A percentile compares a stretch with the other conserved stretches of the same genome.
Conservation (phyloP, 495 filamentous ascomycete species). For the Tuber melanosporum region DNA sequence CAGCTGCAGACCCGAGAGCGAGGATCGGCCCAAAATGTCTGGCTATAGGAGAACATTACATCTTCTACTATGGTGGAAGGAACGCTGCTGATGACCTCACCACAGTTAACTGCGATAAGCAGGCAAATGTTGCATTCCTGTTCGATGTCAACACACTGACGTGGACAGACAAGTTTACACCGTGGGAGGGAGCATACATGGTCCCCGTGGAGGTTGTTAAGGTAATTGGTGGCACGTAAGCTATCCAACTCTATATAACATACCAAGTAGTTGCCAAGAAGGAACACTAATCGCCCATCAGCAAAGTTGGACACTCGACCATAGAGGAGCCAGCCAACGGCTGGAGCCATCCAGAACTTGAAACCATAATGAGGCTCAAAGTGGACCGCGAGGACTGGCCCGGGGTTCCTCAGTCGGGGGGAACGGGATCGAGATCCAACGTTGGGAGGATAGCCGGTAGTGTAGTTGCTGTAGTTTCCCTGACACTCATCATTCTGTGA, state of each 20-base stretch:
- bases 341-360: not conserved
- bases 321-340: not conserved
- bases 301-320: not conserved
- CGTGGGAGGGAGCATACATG: too few species aligned
- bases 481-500: too few species aligned
- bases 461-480: too few species aligned
- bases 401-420: too few species aligned
- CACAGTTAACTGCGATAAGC: constrained; percentile 2
- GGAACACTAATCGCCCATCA: not conserved
- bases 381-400: too few species aligned
- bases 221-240: not conserved
- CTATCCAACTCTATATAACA: not conserved
- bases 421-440: too few species aligned
- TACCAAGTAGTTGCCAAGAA: not conserved
- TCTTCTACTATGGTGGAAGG: constrained; percentile 19
- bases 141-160: constrained; percentile 7
- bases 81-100: not conserved
- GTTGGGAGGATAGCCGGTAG: too few species aligned
- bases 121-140: constrained; percentile 9
- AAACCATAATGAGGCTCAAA: not conserved
- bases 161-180: constrained; percentile 10
- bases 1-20: not conserved
- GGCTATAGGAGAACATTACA: constrained; percentile 11
- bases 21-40: constrained; percentile 6
- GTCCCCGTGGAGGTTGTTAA: too few species aligned